A percentile compares a stretch with the other conserved stretches of the same genome.
Evolutionary conservation across 345 rosid species (phyloP).

Genomic region (Dovyalis caffra): DNA sequence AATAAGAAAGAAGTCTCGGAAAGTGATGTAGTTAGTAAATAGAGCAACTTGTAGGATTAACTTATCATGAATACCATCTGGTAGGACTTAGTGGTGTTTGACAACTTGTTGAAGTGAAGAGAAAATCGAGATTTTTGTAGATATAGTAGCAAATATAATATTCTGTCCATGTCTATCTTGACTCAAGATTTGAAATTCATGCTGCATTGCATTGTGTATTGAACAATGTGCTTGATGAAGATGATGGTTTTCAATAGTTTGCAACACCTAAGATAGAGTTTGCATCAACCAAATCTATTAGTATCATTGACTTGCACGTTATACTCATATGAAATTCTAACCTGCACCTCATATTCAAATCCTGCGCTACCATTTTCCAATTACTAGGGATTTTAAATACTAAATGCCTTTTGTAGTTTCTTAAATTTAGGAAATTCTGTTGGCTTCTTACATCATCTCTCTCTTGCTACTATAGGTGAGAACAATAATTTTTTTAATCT

Average conservation of each 20-base stretch:
- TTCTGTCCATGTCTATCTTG: neutral
- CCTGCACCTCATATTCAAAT: neutral
- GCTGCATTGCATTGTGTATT: too few species aligned
- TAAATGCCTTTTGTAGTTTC: neutral
- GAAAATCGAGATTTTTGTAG: neutral
- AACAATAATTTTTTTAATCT: neutral
- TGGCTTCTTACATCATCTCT: neutral
- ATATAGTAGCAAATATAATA: neutral
- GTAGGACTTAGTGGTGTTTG: neutral
- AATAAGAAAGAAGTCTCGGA: neutral
- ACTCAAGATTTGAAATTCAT: neutral
- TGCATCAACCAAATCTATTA: too few species aligned
- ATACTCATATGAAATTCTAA: neutral
- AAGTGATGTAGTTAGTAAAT: neutral
- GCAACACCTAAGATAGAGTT: too few species aligned
- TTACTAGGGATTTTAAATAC: neutral
- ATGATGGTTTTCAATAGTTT: neutral
- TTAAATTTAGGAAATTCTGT: neutral
- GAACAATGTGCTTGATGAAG: too few species aligned
- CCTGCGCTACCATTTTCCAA: neutral
- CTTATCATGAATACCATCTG: neutral
- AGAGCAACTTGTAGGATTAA: neutral
- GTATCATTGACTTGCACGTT: too few species aligned
- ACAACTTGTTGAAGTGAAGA: neutral
- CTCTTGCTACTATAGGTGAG: neutral